A percentile compares a stretch with the other conserved stretches of the same genome.
phyloP scores from a whole-genome alignment of 306 rosid genomes.

The Medicago arabica region DNA sequence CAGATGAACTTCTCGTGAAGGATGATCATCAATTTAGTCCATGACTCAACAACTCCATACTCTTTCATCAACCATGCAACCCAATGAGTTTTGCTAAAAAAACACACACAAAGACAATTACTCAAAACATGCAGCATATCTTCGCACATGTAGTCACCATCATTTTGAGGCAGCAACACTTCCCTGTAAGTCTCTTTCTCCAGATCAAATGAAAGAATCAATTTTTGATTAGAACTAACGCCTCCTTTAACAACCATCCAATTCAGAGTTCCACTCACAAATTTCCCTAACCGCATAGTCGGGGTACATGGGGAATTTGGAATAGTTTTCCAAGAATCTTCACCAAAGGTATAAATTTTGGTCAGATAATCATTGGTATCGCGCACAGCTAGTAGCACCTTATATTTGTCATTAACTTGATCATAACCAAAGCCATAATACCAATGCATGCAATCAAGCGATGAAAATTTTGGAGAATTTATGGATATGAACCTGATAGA shows the following conservation, averaged over 20 bases:
- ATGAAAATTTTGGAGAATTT: background rate
- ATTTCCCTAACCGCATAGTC: too few species aligned
- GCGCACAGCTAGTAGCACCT: background rate
- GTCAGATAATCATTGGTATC: background rate
- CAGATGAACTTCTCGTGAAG: background rate
- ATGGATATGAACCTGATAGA: background rate
- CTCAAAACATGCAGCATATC: background rate
- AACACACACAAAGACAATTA: slow-evolving; percentile 26
- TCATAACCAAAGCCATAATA: slow-evolving; percentile 9
- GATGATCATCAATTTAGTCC: slow-evolving; percentile 29
- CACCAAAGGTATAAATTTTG: slow-evolving; percentile 19
- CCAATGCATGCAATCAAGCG: too few species aligned
- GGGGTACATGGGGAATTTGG: too few species aligned
- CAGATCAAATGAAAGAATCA: background rate
- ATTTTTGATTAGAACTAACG: background rate
- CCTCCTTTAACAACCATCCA: background rate
- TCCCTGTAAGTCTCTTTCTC: background rate
- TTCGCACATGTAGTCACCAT: accelerated
- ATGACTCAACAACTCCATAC: slow-evolving; percentile 23
- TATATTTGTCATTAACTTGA: slow-evolving; percentile 36
- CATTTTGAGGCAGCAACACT: background rate
- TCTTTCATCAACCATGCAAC: slow-evolving; percentile 38
- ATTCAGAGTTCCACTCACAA: background rate
- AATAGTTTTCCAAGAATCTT: background rate
- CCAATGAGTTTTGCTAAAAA: background rate